phyloP scores from a whole-genome alignment of 2,329 filamentous ascomycete genomes.

The Penicillium vulpinum region DNA sequence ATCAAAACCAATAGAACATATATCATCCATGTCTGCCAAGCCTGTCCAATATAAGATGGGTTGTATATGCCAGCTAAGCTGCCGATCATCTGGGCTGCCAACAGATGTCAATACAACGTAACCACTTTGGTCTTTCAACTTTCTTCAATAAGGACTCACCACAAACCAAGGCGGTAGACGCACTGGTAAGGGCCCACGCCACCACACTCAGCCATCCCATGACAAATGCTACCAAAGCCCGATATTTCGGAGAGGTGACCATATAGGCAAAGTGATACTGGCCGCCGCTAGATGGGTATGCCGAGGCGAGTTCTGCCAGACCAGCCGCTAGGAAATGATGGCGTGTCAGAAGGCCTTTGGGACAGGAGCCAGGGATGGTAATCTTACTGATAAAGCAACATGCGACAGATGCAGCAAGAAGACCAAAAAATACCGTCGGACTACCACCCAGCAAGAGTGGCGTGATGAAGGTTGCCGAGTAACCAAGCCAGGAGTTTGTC shows the following conservation, averaged over 20 bases:
- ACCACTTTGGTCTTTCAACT: neutral
- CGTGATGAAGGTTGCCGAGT: constrained; percentile 21
- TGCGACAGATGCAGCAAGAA: constrained; percentile 24
- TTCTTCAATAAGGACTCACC: neutral
- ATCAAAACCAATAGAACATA: constrained; percentile 17
- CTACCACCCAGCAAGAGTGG: constrained; percentile 25
- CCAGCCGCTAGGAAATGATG: constrained; percentile 7
- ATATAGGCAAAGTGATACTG: constrained; percentile 38
- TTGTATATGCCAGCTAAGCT: neutral
- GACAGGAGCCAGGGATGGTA: neutral
- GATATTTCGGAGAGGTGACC: constrained; percentile 14
- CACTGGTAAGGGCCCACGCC: constrained; percentile 23
- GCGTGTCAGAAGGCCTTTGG: neutral
- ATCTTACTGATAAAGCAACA: constrained; percentile 23
- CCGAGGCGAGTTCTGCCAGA: constrained; percentile 29
- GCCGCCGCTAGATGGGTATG: constrained; percentile 27
- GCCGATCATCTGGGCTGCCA: neutral
- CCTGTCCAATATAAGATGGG: neutral
- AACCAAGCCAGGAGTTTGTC: constrained; percentile 37
- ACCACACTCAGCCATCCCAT: constrained; percentile 28
- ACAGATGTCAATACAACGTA: neutral
- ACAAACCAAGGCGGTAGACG: constrained; percentile 21
- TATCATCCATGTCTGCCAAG: constrained; percentile 28
- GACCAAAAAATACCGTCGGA: constrained; percentile 11
- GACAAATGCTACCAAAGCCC: constrained; percentile 20